Evolutionary conservation across 331 rosid genomes (phyloP), one percentile per base, ranked within the genome.

Genomic region (Malus hybrid): DNA sequence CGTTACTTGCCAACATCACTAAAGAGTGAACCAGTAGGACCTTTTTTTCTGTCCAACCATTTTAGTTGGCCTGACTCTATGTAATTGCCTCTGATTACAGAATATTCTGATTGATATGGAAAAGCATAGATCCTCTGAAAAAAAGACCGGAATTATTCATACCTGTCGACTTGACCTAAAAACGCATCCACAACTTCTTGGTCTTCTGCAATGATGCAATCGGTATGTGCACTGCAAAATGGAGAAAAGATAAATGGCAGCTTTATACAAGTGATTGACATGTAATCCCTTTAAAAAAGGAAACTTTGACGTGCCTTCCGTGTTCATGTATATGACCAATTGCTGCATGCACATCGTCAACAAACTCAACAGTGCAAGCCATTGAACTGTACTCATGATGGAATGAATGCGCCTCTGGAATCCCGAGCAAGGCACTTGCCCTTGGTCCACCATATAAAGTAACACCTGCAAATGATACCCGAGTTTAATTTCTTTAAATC

Each of bases 141-240:
- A 42, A 15, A 13, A 22, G 59, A 27, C 4, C 11, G 39, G 55
- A 33, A 33, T 48, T 44, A 54, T 48, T 48, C 54, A 63, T 80
- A 91, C 98, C 98, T 93, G 87, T 93, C 98, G 29, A 93, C 96
- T 89, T 81, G 91, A 60, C 74, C 87, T 22, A 93, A 78, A 86
- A 93, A 93, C 62, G 73, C 80, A 68, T 84, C 86, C 7, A 90
- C 96, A 70, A 75, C 90, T 81, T 89, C 85, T 67, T 60, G 85
- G 83, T 91, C 97, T 83, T 93, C 92, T 48, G 97, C 77, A 59
- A 93, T 61, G 14, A 93, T 69, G 80, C 97, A 80, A 75, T 93
- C 98, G 11, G 98, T 91, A 71, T 93, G 98, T 60, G 96, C 89
- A 86, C 98, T 93, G 93, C 83, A 71, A 81, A 64, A 60, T 71